Percentiles rank a stretch among this genome's conserved stretches.
Evolutionary conservation across 208 protist species (phyloP).

Genomic region (Trypanosoma grayi): DNA sequence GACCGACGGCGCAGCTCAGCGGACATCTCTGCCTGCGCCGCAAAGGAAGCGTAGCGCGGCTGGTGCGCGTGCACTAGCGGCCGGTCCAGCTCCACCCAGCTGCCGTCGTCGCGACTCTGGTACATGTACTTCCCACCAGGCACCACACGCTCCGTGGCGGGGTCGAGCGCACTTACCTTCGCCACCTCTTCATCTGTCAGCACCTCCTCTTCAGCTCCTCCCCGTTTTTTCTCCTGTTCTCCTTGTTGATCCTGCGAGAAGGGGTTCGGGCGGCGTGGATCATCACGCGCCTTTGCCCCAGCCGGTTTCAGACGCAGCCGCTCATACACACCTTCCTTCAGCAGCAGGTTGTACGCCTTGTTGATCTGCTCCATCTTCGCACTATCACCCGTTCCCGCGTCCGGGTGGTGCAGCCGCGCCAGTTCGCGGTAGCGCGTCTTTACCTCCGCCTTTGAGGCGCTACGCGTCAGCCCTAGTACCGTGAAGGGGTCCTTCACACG

Average conservation of each 20-base stretch:
- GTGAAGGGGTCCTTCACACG: conserved; percentile 55
- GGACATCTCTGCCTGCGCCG: conserved; percentile 52
- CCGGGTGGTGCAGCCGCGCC: conserved; percentile 78
- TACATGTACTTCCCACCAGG: conserved; percentile 72
- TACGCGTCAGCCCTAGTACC: conserved; percentile 55
- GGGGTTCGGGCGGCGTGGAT: neutral
- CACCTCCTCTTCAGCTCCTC: neutral
- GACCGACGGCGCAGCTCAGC: conserved; percentile 63
- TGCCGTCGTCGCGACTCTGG: conserved; percentile 70
- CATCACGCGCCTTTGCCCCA: neutral
- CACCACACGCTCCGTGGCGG: conserved; percentile 62
- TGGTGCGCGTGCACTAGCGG: conserved; percentile 58
- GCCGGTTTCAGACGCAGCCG: conserved; percentile 42
- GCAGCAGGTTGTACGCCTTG: conserved; percentile 79
- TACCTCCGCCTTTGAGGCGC: conserved; percentile 73
- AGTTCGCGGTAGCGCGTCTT: conserved; percentile 85
- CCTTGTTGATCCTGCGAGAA: neutral
- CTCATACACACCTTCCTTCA: conserved; percentile 84
- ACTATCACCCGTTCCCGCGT: conserved; percentile 59
- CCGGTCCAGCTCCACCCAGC: conserved; percentile 70
- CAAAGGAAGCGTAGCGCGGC: conserved; percentile 69
- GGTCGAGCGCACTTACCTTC: conserved; percentile 69
- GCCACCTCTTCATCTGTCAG: conserved; percentile 63
- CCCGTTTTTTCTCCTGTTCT: neutral
- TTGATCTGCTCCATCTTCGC: conserved; percentile 82